phyloP scores from a whole-genome alignment of 106 monocot genomes.

The Platanthera guangdongensis region DNA sequence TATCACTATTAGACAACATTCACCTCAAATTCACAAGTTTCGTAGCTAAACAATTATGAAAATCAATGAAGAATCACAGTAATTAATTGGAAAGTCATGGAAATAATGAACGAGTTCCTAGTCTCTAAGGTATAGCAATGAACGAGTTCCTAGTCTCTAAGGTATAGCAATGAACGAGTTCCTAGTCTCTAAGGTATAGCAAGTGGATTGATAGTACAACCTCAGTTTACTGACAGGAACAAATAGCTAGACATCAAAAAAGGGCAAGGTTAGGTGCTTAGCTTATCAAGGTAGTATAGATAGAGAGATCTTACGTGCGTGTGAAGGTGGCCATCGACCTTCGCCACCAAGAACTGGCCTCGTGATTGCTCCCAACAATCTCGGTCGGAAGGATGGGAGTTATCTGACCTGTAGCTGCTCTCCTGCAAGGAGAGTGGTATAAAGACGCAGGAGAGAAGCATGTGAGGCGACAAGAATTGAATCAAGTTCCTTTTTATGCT shows the following conservation, averaged over 20 bases:
- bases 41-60: no score
- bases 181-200: background rate
- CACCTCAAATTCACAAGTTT: no score
- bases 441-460: constrained; percentile 17
- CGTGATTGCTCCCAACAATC: constrained; percentile 7
- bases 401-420: background rate
- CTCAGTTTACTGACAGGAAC: background rate
- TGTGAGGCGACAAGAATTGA: constrained; percentile 23
- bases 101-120: no score
- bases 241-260: background rate
- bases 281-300: background rate
- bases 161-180: no score
- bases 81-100: background rate
- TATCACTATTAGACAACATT: no score
- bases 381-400: background rate
- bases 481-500: no score
- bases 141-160: no score
- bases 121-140: no score
- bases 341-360: constrained; percentile 1
- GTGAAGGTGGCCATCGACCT: constrained; percentile 73
- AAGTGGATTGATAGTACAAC: no score
- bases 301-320: constrained; percentile 31
- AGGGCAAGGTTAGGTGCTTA: background rate
- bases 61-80: background rate
- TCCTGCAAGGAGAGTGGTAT: constrained; percentile 21